A percentile compares a stretch with the other conserved stretches of the same genome.
These are phyloP conservation scores for Thalassia testudinum DNA, from an alignment of 116 monocot genomes.

Conservation along the genomic window DNA sequence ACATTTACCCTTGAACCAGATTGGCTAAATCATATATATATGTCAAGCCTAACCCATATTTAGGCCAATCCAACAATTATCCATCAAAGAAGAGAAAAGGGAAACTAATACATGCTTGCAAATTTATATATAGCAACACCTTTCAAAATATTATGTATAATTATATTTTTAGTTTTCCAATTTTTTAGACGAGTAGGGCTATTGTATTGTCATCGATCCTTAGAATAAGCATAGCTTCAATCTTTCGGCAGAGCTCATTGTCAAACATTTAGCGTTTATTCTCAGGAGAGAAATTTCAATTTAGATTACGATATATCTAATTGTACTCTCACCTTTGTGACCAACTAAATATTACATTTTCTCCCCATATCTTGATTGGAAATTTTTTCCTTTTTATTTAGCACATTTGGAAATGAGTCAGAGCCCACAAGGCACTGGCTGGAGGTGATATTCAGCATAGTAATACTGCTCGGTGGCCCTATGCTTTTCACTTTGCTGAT, in stretches of 20 bases:
- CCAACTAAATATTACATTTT: background rate
- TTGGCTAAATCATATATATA: no score
- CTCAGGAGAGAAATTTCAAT: background rate
- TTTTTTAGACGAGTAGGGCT: no score
- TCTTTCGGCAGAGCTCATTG: no score
- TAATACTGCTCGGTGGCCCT: constrained; percentile 34
- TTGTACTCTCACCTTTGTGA: background rate
- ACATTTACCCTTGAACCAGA: no score
- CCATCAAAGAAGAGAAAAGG: no score
- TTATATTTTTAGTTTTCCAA: background rate
- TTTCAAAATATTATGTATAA: background rate
- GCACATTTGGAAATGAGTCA: constrained; percentile 55
- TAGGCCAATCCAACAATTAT: no score
- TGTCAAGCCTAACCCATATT: no score
- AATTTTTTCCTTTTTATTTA: constrained; percentile 5
- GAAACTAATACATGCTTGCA: no score
- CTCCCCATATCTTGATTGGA: background rate
- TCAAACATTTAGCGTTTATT: background rate
- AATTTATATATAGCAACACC: no score
- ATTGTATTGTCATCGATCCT: no score
- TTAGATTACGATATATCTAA: background rate
- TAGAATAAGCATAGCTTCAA: no score
- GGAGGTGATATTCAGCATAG: constrained; percentile 59
- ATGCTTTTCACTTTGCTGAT: constrained; percentile 57
- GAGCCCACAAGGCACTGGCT: constrained; percentile 56